A percentile compares a stretch with the other conserved stretches of the same genome.
Evolutionary conservation across 768 basidiomycete species (phyloP).

Genomic region (Termitomyces sp.): DNA sequence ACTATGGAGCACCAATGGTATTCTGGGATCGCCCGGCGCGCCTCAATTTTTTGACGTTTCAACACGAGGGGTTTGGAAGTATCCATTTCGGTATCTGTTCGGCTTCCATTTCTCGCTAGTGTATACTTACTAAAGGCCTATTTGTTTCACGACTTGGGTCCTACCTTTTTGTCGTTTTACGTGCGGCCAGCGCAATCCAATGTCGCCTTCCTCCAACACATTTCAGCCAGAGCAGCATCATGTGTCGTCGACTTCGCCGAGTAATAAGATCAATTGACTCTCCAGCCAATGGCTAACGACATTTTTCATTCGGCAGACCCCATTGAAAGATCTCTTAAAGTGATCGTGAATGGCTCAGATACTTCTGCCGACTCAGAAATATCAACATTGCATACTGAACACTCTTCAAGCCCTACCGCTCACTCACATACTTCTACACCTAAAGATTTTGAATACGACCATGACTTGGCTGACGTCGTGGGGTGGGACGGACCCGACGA

Average conservation of each 20-base stretch:
- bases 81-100: not conserved
- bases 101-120: not conserved
- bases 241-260: not conserved
- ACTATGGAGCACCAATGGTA: not conserved
- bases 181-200: not conserved
- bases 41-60: not conserved
- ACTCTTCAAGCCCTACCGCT: not conserved
- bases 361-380: constrained; percentile 6
- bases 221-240: not conserved
- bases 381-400: constrained; percentile 7
- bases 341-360: not conserved
- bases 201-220: not conserved
- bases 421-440: not conserved
- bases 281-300: not conserved
- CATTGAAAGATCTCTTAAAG: not conserved
- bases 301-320: not conserved
- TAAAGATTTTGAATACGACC: not conserved
- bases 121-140: not conserved
- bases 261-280: not conserved
- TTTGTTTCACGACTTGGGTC: not conserved
- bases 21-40: not conserved
- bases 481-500: constrained; percentile 30
- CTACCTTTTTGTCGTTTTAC: not conserved
- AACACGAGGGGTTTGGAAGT: not conserved
- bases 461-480: constrained; percentile 18